A percentile compares a stretch with the other conserved stretches of the same genome.
Conservation (phyloP, 495 filamentous ascomycete species). For the Aspergillus baeticus region DNA sequence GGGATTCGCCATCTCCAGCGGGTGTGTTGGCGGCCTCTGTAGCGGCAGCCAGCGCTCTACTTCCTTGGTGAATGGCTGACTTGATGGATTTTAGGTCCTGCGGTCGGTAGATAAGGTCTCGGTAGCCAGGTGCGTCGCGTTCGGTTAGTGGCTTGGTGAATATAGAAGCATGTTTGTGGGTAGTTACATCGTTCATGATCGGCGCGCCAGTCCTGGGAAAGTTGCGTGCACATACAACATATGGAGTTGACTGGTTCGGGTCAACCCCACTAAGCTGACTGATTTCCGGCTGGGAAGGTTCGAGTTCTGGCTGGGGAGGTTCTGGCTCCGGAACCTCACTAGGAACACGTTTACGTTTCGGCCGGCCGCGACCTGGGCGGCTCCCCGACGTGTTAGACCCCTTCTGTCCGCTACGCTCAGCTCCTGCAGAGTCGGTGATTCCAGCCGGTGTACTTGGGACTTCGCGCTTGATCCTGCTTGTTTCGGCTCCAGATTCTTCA, state of each 20-base stretch:
- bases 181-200: conserved; percentile 80
- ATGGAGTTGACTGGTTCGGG: conserved; percentile 51
- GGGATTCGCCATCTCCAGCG: conserved; percentile 45
- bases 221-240: conserved; percentile 69
- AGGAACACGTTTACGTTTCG: conserved; percentile 40
- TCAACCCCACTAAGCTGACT: conserved; percentile 34
- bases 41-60: conserved; percentile 66
- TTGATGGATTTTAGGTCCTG: conserved; percentile 89
- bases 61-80: conserved; percentile 72
- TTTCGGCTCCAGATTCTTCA: conserved; percentile 51
- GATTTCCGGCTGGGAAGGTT: conserved; percentile 24
- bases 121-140: conserved; percentile 83
- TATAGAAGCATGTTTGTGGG: conserved; percentile 83
- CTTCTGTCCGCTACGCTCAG: conserved; percentile 50
- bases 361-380: conserved; percentile 28
- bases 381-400: conserved; percentile 33
- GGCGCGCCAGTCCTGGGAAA: conserved; percentile 76
- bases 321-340: conserved; percentile 38
- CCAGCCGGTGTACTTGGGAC: conserved; percentile 55
- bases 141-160: conserved; percentile 84
- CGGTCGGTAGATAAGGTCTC: conserved; percentile 78
- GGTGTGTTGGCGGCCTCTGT: conserved; percentile 51
- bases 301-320: too few relatives aligned
- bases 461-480: conserved; percentile 64
- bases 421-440: conserved; percentile 32